Base-by-base conservation (phyloP, 2,329 filamentous ascomycete species). In the Alternaria brassicae region DNA sequence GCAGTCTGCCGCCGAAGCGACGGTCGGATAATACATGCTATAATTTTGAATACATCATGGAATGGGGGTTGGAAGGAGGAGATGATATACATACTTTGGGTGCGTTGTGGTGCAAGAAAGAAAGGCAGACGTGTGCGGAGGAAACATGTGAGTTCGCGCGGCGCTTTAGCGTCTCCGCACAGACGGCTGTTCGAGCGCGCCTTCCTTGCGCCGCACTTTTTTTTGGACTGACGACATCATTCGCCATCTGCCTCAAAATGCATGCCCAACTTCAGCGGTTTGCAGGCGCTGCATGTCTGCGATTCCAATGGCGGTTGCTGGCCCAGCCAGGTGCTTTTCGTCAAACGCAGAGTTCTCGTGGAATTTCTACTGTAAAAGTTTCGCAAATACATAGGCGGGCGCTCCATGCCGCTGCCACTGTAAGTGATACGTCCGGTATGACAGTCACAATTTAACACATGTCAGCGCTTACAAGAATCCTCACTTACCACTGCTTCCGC, bases 21-120 rank as follows among this genome's bases (percentile, higher is more conserved):
- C 59, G 62, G 70, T 81, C 76, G 75, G 80, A 80, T 82, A 81
- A 82, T 82, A 82, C 80, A 82, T 82, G 80, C 80, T 81, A 77
- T 77, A 68, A 57, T 71, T 71, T 76, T 74, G 58, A 72, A 70
- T 71, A 68, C 77, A 78, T 79, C 77, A 79, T 70, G 58, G 54
- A 56, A 68, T 17, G 15, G 10, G 12, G 19, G 23, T 12, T 48
- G 17, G 21, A n/a, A 12, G 6, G 37, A 40, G 54, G 5, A 37
- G 47, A 56, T 7, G 34, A 53, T 30, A 21, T 36, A 66, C 71
- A 51, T 71, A 72, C 71, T 66, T 69, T 44, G 44, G 30, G 25
- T 28, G 44, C 42, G 28, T 19, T 45, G 56, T 52, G 58, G 51
- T 58, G 60, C 49, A 65, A 30, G 54, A 58, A 50, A 60, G 54